A percentile compares a stretch with the other conserved stretches of the same genome.
Evolutionary conservation across 495 filamentous ascomycete species (phyloP).

Genomic region (Neurospora discreta): DNA sequence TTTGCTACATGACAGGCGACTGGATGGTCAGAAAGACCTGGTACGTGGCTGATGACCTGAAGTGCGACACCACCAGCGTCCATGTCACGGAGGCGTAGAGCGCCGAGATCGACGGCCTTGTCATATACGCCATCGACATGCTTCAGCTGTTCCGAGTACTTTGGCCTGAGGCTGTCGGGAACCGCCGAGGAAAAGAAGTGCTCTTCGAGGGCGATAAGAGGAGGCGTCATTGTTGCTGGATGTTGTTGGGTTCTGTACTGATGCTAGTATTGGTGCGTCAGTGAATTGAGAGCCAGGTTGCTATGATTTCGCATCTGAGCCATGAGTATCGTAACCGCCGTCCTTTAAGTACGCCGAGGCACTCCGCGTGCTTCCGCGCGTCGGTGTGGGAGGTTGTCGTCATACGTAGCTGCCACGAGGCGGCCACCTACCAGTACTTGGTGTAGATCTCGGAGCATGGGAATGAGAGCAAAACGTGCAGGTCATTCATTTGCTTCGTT

Average conservation of each 20-base stretch:
- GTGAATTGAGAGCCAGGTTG: background rate
- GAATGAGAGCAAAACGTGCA: background rate
- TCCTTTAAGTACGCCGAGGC: background rate
- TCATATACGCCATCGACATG: conserved; percentile 11
- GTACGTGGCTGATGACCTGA: conserved; percentile 47
- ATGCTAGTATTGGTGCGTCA: background rate
- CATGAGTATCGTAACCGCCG: background rate
- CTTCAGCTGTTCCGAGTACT: conserved; percentile 22
- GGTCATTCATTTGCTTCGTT: background rate
- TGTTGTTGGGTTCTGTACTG: background rate
- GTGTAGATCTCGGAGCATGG: background rate
- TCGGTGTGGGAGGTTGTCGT: background rate
- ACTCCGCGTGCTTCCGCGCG: background rate
- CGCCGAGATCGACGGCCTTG: conserved; percentile 28
- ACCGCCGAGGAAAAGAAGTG: conserved; percentile 40
- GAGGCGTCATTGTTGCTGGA: conserved; percentile 7
- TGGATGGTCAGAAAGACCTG: conserved; percentile 23
- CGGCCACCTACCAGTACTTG: background rate
- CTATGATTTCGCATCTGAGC: background rate
- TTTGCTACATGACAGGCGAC: conserved; percentile 34
- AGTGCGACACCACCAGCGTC: conserved; percentile 36
- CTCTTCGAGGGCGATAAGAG: conserved; percentile 50
- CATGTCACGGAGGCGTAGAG: conserved; percentile 40
- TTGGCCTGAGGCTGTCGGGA: conserved; percentile 5
- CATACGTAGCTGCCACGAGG: background rate